These are phyloP conservation scores for Colletotrichum lindemuthianum DNA, from an alignment of 2,329 filamentous ascomycete species.

Conservation along the genomic window DNA sequence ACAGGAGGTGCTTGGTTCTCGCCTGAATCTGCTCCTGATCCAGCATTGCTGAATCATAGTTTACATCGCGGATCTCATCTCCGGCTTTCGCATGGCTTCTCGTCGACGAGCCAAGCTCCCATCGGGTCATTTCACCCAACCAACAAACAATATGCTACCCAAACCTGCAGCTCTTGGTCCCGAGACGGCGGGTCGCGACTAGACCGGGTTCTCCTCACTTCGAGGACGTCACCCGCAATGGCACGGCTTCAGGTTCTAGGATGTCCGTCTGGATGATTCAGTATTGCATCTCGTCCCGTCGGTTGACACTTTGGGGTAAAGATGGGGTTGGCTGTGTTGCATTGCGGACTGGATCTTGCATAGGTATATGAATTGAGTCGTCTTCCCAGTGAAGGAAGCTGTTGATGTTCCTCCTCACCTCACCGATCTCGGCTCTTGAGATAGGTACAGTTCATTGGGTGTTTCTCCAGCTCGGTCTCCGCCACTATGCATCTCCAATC, in stretches of 20 bases:
- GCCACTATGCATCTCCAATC: slow-evolving; percentile 39
- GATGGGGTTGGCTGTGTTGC: slow-evolving; percentile 2
- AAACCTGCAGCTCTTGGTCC: slow-evolving; percentile 22
- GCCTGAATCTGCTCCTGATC: slow-evolving; percentile 22
- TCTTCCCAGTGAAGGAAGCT: slow-evolving; percentile 4
- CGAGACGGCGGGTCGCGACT: slow-evolving; percentile 14
- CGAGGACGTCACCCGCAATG: slow-evolving; percentile 25
- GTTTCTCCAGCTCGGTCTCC: background rate
- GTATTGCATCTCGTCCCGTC: slow-evolving; percentile 10
- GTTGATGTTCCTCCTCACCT: background rate
- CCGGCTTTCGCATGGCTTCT: background rate
- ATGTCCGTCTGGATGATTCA: slow-evolving; percentile 8
- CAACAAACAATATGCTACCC: slow-evolving; percentile 10
- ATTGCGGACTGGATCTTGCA: slow-evolving; percentile 27
- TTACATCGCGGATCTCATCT: slow-evolving; percentile 14
- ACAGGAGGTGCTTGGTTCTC: slow-evolving; percentile 6
- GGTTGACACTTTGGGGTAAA: slow-evolving; percentile 23
- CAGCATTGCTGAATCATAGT: slow-evolving; percentile 6
- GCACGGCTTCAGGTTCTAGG: background rate
- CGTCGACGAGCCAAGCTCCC: background rate
- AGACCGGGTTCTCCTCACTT: slow-evolving; percentile 25
- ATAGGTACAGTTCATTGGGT: slow-evolving; percentile 12
- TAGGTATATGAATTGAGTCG: slow-evolving; percentile 26
- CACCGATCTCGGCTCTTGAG: slow-evolving; percentile 13
- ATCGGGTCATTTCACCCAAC: slow-evolving; percentile 5